Percentiles rank a stretch among this genome's conserved stretches.
These are phyloP conservation scores for Cryomyces minteri DNA, from an alignment of 495 filamentous ascomycete species.

Conservation along the genomic window DNA sequence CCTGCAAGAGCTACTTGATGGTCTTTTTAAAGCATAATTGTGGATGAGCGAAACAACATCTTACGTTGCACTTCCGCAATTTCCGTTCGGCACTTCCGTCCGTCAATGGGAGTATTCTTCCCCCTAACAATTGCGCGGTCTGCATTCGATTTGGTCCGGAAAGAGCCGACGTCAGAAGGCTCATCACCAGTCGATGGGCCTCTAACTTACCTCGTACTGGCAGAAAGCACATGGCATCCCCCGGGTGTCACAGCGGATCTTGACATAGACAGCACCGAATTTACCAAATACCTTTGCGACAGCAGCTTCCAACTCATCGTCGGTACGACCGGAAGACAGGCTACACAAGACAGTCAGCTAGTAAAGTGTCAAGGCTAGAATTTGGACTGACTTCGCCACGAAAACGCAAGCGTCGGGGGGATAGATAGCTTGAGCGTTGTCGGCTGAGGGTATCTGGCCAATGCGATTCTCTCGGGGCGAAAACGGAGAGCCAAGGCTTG, in stretches of 20 bases:
- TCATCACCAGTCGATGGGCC: background rate
- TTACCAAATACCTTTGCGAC: constrained; percentile 30
- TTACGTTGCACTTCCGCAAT: constrained; percentile 34
- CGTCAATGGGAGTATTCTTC: constrained; percentile 28
- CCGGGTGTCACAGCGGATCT: constrained; percentile 36
- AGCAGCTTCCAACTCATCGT: constrained; percentile 30
- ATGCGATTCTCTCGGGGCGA: constrained; percentile 11
- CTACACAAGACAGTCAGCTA: constrained; percentile 2
- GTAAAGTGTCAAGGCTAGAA: constrained; percentile 6
- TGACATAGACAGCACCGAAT: constrained; percentile 39
- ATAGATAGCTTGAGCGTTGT: constrained; percentile 39
- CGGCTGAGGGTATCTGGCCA: constrained; percentile 12
- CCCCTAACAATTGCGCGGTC: constrained; percentile 27
- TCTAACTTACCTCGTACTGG: constrained; percentile 32
- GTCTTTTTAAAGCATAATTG: background rate
- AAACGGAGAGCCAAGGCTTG: background rate
- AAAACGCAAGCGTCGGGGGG: constrained; percentile 39
- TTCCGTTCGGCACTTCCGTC: constrained; percentile 40
- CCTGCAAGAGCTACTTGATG: background rate
- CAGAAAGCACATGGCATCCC: constrained; percentile 46
- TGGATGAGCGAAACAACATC: constrained; percentile 6
- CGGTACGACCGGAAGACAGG: constrained; percentile 28
- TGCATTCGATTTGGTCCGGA: constrained; percentile 25
- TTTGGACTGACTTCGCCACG: constrained; percentile 39
- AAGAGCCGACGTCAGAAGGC: background rate